A percentile compares a stretch with the other conserved stretches of the same genome.
phyloP scores from a whole-genome alignment of 805 yeast genomes.

The Osmozyma mogii region DNA sequence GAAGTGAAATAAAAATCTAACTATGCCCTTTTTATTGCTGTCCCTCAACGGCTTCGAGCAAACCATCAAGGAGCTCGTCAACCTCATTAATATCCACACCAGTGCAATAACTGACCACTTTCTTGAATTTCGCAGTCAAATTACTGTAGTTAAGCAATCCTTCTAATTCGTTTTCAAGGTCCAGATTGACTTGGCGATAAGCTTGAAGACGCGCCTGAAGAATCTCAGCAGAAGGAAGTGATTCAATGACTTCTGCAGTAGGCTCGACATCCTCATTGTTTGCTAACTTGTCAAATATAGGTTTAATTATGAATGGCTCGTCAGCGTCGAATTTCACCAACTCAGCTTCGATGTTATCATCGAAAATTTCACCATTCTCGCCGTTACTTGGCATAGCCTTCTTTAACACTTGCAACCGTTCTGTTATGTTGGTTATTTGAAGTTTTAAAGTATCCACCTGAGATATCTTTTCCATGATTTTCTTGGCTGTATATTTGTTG shows the following conservation, averaged over 20 bases:
- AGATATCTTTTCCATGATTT: conserved; percentile 28
- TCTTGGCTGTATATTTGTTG: conserved; percentile 28
- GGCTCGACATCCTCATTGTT: conserved; percentile 19
- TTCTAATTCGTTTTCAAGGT: conserved; percentile 44
- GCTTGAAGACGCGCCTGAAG: conserved; percentile 76
- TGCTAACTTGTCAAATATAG: conserved; percentile 47
- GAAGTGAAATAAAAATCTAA: too few relatives aligned
- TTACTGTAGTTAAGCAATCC: conserved; percentile 39
- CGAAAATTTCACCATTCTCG: conserved; percentile 25
- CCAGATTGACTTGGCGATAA: conserved; percentile 60
- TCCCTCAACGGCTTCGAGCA: conserved; percentile 85
- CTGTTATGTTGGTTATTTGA: conserved; percentile 34
- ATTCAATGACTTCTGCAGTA: conserved; percentile 18
- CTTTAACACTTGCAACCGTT: conserved; percentile 23
- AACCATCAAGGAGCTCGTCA: conserved; percentile 72
- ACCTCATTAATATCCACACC: conserved; percentile 78
- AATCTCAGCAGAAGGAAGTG: conserved; percentile 40
- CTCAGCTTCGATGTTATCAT: conserved; percentile 50
- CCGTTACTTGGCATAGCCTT: conserved; percentile 11
- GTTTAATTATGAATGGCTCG: conserved; percentile 74
- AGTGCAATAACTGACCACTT: conserved; percentile 84
- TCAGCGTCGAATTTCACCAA: conserved; percentile 73
- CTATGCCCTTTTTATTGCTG: too few relatives aligned
- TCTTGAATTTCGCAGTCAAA: conserved; percentile 60
- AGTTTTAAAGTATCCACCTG: conserved; percentile 44